Evolutionary conservation across 495 filamentous ascomycete species (phyloP).

Genomic region (Penicillium diatomitis): DNA sequence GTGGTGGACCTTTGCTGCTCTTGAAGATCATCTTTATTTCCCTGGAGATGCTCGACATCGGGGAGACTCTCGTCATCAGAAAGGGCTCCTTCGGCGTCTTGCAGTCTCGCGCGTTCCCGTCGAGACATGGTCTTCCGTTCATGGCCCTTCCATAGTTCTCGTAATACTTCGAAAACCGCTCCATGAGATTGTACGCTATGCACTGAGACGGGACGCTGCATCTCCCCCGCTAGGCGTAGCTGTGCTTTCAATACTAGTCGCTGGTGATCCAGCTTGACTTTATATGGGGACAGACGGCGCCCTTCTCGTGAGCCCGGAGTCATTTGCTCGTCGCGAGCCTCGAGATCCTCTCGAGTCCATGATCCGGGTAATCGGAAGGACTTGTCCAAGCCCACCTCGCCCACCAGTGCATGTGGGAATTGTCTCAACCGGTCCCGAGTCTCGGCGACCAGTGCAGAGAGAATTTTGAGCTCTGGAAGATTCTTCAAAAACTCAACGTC

Average conservation of each 20-base stretch:
- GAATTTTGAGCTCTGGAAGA: conserved; percentile 61
- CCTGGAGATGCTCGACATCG: neutral
- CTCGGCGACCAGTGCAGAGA: conserved; percentile 57
- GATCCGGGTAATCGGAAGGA: conserved; percentile 70
- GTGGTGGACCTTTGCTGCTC: neutral
- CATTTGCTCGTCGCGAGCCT: conserved; percentile 40
- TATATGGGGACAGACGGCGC: conserved; percentile 59
- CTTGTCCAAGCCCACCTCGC: conserved; percentile 84
- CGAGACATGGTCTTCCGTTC: conserved; percentile 61
- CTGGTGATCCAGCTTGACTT: conserved; percentile 74
- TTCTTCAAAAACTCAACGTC: conserved; percentile 53
- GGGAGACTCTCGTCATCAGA: conserved; percentile 20
- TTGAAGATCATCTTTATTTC: neutral
- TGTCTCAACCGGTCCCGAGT: conserved; percentile 52
- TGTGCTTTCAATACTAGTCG: conserved; percentile 66
- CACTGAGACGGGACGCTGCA: conserved; percentile 72
- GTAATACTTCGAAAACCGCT: conserved; percentile 62
- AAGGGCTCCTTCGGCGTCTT: conserved; percentile 26
- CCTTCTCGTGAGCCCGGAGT: conserved; percentile 83
- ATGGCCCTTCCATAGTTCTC: conserved; percentile 72
- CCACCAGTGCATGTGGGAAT: conserved; percentile 65
- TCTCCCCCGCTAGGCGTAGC: conserved; percentile 73
- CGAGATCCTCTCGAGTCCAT: conserved; percentile 46
- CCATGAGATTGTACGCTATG: conserved; percentile 93
- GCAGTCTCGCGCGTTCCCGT: conserved; percentile 42